Percentiles rank a stretch among this genome's conserved stretches.
Conservation (phyloP, 2,329 filamentous ascomycete species). For the Cryphonectria parasitica region DNA sequence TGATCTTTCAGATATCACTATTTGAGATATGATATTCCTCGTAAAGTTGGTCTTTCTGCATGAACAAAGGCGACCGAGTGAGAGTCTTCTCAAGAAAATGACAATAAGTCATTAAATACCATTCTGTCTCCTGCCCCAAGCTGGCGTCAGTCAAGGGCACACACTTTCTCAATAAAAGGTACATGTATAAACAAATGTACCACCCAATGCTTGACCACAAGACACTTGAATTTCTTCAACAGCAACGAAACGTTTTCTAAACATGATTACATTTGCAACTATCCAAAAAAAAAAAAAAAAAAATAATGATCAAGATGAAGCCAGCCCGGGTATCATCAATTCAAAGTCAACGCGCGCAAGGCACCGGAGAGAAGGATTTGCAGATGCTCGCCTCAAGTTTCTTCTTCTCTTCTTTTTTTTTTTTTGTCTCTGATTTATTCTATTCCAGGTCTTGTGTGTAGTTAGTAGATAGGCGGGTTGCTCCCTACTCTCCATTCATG, state of each 20-base stretch:
- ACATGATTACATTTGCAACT: neutral
- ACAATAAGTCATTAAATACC: no score
- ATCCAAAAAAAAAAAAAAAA: neutral
- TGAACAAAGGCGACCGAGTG: neutral
- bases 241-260: neutral
- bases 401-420: neutral
- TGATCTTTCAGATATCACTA: neutral
- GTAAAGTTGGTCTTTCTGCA: neutral
- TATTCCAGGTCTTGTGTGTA: neutral
- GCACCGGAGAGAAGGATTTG: neutral
- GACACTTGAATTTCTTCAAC: neutral
- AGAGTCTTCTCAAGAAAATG: neutral
- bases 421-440: neutral
- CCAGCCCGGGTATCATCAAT: conserved; percentile 20
- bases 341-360: conserved; percentile 1
- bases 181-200: neutral
- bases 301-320: neutral
- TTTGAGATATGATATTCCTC: neutral
- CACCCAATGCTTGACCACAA: neutral
- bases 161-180: no score
- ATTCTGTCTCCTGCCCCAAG: no score
- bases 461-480: neutral
- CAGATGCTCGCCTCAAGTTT: neutral
- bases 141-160: no score
- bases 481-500: neutral